These are phyloP conservation scores for Thelonectria rubi DNA, from an alignment of 2,329 filamentous ascomycete species.

Conservation along the genomic window DNA sequence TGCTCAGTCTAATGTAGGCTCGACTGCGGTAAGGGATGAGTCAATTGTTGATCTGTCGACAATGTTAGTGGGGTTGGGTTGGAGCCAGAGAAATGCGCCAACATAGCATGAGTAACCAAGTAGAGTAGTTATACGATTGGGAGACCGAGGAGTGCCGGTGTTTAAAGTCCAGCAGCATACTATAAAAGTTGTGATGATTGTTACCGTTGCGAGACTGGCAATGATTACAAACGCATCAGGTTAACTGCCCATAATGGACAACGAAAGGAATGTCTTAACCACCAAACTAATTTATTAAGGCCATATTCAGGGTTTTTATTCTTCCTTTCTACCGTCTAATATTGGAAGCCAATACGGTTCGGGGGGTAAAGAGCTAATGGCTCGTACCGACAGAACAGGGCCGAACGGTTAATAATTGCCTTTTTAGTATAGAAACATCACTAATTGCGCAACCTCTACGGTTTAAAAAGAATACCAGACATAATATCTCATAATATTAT, in stretches of 20 bases:
- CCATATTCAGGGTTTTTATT: background rate
- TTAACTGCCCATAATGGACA: constrained; percentile 30
- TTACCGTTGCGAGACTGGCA: constrained; percentile 31
- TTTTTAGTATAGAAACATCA: no score
- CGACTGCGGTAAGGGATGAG: constrained; percentile 25
- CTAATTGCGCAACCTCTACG: no score
- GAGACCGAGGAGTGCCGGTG: constrained; percentile 28
- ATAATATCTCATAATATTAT: no score
- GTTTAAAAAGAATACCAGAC: no score
- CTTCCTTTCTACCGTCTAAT: background rate
- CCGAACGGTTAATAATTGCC: constrained; percentile 1
- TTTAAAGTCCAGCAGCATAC: constrained; percentile 11
- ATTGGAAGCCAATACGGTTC: background rate
- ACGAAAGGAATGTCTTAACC: background rate
- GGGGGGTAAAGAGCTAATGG: constrained; percentile 6
- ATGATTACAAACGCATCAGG: constrained; percentile 34
- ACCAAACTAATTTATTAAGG: background rate
- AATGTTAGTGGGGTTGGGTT: constrained; percentile 37
- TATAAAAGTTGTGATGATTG: no score
- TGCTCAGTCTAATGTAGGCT: constrained; percentile 31
- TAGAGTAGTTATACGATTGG: constrained; percentile 32
- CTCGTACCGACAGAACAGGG: constrained; percentile 16
- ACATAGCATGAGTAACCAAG: constrained; percentile 38
- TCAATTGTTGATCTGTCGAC: constrained; percentile 31
- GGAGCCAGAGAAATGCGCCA: constrained; percentile 33